Evolutionary conservation across 2,329 filamentous ascomycete species (phyloP).

Genomic region (Pseudopithomyces maydicus): DNA sequence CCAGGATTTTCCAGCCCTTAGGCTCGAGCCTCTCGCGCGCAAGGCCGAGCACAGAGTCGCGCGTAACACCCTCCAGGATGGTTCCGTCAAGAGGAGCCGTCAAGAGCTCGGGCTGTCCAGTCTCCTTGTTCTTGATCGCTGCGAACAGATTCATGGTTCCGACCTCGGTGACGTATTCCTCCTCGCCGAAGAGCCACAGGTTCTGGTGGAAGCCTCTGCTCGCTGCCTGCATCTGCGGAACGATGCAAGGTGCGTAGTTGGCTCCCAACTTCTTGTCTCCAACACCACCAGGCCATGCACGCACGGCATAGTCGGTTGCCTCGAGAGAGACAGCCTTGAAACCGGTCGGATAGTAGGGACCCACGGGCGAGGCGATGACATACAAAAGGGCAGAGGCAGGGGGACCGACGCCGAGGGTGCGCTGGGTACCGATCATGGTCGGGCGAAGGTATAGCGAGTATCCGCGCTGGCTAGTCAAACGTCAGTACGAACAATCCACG

Average conservation of each 20-base stretch:
- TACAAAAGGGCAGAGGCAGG: slow-evolving; percentile 91
- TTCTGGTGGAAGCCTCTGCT: slow-evolving; percentile 96
- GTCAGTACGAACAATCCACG: background rate
- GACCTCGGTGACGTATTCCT: slow-evolving; percentile 95
- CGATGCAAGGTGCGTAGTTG: slow-evolving; percentile 98
- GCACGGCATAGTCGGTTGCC: slow-evolving; percentile 94
- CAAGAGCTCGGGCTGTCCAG: slow-evolving; percentile 87
- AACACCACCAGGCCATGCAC: slow-evolving; percentile 96
- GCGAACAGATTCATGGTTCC: slow-evolving; percentile 99
- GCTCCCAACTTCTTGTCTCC: slow-evolving; percentile 98
- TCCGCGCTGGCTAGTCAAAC: slow-evolving; percentile 61
- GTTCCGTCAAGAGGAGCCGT: slow-evolving; percentile 97
- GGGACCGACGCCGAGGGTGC: slow-evolving; percentile 89
- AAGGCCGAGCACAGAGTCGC: slow-evolving; percentile 86
- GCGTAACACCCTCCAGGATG: slow-evolving; percentile 91
- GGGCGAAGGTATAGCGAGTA: slow-evolving; percentile 96
- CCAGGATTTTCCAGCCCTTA: slow-evolving; percentile 84
- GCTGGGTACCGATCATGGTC: slow-evolving; percentile 96
- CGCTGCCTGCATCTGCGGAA: slow-evolving; percentile 93
- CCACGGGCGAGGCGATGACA: slow-evolving; percentile 94
- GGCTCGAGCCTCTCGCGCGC: slow-evolving; percentile 82
- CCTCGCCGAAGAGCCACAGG: slow-evolving; percentile 94
- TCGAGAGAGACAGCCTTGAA: slow-evolving; percentile 97
- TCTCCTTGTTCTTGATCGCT: slow-evolving; percentile 81
- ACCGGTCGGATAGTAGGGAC: slow-evolving; percentile 96